Evolutionary conservation across 331 rosid genomes (phyloP).

Genomic region (Quercus phellos): DNA sequence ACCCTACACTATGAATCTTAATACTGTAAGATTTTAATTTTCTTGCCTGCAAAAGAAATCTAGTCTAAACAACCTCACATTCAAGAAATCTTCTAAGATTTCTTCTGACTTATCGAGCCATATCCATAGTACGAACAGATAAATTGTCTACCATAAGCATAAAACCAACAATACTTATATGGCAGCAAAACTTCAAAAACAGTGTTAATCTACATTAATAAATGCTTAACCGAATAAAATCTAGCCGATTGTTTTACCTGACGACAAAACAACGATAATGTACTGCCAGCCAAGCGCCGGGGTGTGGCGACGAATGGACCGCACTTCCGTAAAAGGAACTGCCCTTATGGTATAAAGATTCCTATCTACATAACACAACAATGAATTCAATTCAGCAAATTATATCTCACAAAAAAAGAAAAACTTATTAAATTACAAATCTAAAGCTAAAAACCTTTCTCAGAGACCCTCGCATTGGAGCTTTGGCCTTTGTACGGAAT

Average conservation of each 20-base stretch:
- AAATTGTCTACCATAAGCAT: background rate
- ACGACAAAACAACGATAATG: conserved; percentile 68
- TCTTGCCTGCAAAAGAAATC: no score
- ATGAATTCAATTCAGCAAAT: conserved; percentile 9
- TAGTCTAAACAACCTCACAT: no score
- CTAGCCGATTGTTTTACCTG: conserved; percentile 48
- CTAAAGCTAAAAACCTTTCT: conserved; percentile 56
- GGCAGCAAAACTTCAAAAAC: background rate
- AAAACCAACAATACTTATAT: background rate
- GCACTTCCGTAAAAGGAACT: conserved; percentile 71
- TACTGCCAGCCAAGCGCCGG: conserved; percentile 96
- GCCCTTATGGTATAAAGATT: conserved; percentile 80
- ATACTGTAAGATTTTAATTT: no score
- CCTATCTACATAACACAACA: conserved; percentile 52
- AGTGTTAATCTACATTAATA: background rate
- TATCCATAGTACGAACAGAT: background rate
- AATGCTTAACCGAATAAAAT: background rate
- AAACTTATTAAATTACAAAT: background rate
- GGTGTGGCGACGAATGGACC: conserved; percentile 84
- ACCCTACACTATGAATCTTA: no score
- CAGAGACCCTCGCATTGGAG: conserved; percentile 62
- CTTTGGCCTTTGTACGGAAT: conserved; percentile 71
- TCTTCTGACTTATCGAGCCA: background rate
- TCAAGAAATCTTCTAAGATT: no score
- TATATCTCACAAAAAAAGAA: background rate